Base-by-base conservation (phyloP, 2,329 filamentous ascomycete genomes). In the Hymenoscyphus fraxineus region DNA sequence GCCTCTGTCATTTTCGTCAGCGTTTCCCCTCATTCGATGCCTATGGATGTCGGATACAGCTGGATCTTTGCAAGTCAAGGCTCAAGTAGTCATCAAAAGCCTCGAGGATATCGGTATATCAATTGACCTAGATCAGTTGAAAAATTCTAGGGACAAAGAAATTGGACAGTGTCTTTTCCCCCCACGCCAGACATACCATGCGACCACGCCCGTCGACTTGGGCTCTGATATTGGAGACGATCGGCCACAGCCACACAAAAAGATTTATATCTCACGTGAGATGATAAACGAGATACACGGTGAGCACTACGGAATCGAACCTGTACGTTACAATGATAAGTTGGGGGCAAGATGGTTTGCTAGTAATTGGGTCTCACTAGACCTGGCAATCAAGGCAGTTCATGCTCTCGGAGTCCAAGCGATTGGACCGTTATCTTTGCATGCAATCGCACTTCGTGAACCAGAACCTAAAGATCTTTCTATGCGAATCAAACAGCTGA, bases 301-400 rank as follows among this genome's bases (percentile, higher is more conserved):
- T 44, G 58, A 74, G 62, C 69, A 69, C 27, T 66, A 74, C 51
- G 64, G 71, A 57, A 69, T 75, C 6, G 62, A 71, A 22, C 76
- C 72, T 41, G 85, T 83, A 65, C 76, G 77, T 9, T 84, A 87
- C 67, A 88, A 85, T 71, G 91, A 95, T 74, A 77, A 80, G 0
- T 83, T 96, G 38, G 89, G 90, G 19, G 90, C 93, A n/a, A 85
- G 88, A 67, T 87, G 92, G 79, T 93, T 97, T 74, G 93, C 93
- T 10, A 90, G 88, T 1, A 88, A 82, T 64, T 90, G 91, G 75
- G 83, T 95, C 27, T 85, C 88, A 0, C 80, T 93, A 10, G 87
- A 93, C 63, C 84, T 89, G 68, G 86, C 92, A 32, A 85, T 96
- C 62, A 84, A 84, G 40, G 83, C 90, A 6, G 79, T 95, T 19